Percentiles rank a stretch among this genome's conserved stretches.
phyloP scores from a whole-genome alignment of 2,329 filamentous ascomycete genomes.

The Neofusicoccum umdonicola region DNA sequence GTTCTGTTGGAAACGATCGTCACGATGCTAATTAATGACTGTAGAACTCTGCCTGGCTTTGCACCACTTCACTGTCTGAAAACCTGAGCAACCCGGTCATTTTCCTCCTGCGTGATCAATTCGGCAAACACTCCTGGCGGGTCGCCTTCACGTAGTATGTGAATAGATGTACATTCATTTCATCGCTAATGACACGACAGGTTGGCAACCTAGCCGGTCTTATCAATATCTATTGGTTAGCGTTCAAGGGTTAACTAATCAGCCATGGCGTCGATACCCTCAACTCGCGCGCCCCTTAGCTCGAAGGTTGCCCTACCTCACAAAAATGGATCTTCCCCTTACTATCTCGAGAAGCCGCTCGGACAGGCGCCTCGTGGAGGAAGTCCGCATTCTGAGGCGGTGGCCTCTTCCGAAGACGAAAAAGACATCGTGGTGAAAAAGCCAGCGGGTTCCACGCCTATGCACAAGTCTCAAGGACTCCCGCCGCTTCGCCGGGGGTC shows the following conservation, averaged over 20 bases:
- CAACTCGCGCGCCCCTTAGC: conserved; percentile 2
- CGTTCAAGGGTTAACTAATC: not conserved
- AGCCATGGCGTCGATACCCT: conserved; percentile 15
- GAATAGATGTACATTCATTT: not conserved
- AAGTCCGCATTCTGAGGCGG: conserved; percentile 89
- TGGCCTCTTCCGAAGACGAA: conserved; percentile 94
- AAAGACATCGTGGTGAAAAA: conserved; percentile 49
- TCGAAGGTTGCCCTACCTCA: not conserved
- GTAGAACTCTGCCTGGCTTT: not conserved
- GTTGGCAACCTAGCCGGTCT: conserved; percentile 3
- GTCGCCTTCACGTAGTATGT: not conserved
- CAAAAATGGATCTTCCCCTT: conserved; percentile 11
- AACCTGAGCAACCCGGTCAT: not conserved
- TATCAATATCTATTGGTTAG: not conserved
- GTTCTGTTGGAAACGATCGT: not conserved
- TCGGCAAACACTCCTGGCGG: not conserved
- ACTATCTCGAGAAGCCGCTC: conserved; percentile 9
- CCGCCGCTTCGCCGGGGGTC: conserved; percentile 47
- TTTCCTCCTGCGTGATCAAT: not conserved
- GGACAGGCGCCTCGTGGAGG: conserved; percentile 13
- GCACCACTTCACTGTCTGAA: not conserved
- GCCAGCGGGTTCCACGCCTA: conserved; percentile 13
- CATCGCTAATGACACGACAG: not conserved
- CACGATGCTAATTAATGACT: not conserved
- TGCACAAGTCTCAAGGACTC: conserved; percentile 53